Evolutionary conservation across 495 filamentous ascomycete genomes (phyloP).

Genomic region (Penicillium lagena): DNA sequence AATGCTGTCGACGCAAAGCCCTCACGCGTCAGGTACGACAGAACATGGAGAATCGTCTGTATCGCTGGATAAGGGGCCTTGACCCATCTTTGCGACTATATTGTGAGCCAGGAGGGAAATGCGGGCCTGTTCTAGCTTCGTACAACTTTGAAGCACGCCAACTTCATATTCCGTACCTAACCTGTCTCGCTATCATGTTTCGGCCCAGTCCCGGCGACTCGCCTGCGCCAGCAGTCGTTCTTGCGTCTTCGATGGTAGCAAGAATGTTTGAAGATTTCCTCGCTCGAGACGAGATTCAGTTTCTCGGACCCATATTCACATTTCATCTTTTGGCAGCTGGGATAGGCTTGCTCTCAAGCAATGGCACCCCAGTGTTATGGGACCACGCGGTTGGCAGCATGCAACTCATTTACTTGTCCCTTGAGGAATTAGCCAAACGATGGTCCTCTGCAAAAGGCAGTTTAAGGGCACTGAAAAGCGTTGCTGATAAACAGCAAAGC

Average conservation of each 20-base stretch:
- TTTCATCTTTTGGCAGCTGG: slow-evolving; percentile 18
- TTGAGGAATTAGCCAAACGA: slow-evolving; percentile 16
- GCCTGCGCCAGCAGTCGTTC: slow-evolving; percentile 10
- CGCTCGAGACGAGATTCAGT: slow-evolving; percentile 19
- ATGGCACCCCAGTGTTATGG: slow-evolving; percentile 7
- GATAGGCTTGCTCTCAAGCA: slow-evolving; percentile 16
- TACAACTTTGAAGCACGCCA: slow-evolving; percentile 19
- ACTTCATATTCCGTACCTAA: slow-evolving; percentile 18
- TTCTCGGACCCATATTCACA: slow-evolving; percentile 17
- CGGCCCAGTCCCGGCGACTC: slow-evolving; percentile 11
- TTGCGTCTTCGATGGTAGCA: slow-evolving; percentile 16
- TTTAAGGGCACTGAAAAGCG: slow-evolving; percentile 13
- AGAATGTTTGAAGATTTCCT: slow-evolving; percentile 22
- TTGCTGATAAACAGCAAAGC: slow-evolving; percentile 9
- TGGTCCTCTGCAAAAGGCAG: slow-evolving; percentile 20
- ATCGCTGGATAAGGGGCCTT: slow-evolving; percentile 14
- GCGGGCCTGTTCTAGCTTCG: background rate
- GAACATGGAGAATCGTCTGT: slow-evolving; percentile 12
- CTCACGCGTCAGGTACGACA: slow-evolving; percentile 13
- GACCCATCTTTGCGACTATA: slow-evolving; percentile 11
- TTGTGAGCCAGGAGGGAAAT: background rate
- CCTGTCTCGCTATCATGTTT: slow-evolving; percentile 17
- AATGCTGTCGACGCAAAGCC: slow-evolving; percentile 12
- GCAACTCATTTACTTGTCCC: slow-evolving; percentile 13
- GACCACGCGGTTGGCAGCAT: slow-evolving; percentile 5